These are phyloP conservation scores for Pseudocercospora eumusae DNA, from an alignment of 2,329 filamentous ascomycete genomes.

Conservation along the genomic window DNA sequence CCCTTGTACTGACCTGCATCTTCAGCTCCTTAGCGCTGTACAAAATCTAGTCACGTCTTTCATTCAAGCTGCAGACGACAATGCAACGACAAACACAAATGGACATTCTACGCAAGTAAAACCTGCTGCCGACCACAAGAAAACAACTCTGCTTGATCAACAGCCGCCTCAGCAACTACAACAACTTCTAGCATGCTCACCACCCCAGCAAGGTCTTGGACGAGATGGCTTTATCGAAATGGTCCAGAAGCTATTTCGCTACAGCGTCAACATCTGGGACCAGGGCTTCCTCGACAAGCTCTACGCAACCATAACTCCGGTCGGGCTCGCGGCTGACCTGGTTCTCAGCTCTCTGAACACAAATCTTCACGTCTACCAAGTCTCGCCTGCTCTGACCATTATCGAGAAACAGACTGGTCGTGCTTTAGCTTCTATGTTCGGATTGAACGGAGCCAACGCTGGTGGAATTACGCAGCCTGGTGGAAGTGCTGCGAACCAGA, in stretches of 20 bases:
- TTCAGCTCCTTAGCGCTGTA: conserved; percentile 67
- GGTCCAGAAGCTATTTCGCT: conserved; percentile 70
- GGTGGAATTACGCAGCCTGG: conserved; percentile 78
- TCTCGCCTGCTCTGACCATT: conserved; percentile 82
- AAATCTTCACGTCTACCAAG: conserved; percentile 92
- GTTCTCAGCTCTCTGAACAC: conserved; percentile 86
- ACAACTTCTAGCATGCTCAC: conserved; percentile 42
- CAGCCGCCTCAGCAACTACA: conserved; percentile 48
- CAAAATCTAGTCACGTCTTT: conserved; percentile 69
- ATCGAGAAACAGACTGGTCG: conserved; percentile 82
- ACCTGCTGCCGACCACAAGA: conserved; percentile 61
- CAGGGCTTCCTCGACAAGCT: conserved; percentile 96
- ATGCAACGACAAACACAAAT: conserved; percentile 56
- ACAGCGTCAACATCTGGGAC: conserved; percentile 98
- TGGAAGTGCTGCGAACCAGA: conserved; percentile 80
- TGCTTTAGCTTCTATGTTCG: conserved; percentile 73
- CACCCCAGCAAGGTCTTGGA: conserved; percentile 43
- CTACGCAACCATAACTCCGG: conserved; percentile 85
- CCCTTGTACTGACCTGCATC: conserved; percentile 16
- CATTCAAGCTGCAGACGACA: conserved; percentile 68
- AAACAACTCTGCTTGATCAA: conserved; percentile 47
- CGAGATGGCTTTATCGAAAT: conserved; percentile 49
- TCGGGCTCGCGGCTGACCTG: conserved; percentile 81
- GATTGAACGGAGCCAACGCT: conserved; percentile 66
- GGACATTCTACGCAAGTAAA: conserved; percentile 47